Conservation (phyloP, 1,284 basidiomycete genomes). For the Sanghuangporus baumii region DNA sequence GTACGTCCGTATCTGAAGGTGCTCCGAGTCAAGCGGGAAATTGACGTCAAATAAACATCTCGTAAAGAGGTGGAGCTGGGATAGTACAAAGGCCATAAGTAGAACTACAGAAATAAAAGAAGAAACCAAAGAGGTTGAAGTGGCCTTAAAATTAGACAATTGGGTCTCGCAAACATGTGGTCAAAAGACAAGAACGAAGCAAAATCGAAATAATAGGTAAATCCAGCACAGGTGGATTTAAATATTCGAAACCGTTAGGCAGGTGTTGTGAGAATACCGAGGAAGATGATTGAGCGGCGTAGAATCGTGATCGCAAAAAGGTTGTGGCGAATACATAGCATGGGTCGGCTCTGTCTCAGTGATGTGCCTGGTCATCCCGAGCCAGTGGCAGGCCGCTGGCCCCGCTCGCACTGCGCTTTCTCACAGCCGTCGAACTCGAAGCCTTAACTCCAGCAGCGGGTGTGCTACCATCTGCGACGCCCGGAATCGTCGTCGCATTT, state of each 20-base stretch:
- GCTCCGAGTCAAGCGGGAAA: too few relatives aligned
- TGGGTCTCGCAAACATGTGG: background rate
- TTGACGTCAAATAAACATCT: too few relatives aligned
- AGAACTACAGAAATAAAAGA: too few relatives aligned
- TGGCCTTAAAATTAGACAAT: too few relatives aligned
- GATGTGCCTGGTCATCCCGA: conserved; percentile 6
- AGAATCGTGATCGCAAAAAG: background rate
- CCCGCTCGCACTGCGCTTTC: conserved; percentile 17
- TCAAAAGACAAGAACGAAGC: background rate
- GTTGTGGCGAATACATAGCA: background rate
- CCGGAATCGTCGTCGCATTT: conserved; percentile 15
- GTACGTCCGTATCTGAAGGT: too few relatives aligned
- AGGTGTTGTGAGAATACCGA: background rate
- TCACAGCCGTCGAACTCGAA: conserved; percentile 20
- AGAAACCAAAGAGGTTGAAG: too few relatives aligned
- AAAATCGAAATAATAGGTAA: too few relatives aligned
- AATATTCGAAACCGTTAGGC: background rate
- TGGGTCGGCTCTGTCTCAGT: background rate
- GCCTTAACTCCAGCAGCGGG: conserved; percentile 16
- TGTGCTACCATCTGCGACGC: conserved; percentile 14
- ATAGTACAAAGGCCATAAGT: too few relatives aligned
- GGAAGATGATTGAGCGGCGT: background rate
- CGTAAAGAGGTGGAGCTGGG: too few relatives aligned
- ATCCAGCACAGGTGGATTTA: background rate
- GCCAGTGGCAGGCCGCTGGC: conserved; percentile 10